Conservation (phyloP, 1,139 yeast genomes). For the Geotrichum fermentans region DNA sequence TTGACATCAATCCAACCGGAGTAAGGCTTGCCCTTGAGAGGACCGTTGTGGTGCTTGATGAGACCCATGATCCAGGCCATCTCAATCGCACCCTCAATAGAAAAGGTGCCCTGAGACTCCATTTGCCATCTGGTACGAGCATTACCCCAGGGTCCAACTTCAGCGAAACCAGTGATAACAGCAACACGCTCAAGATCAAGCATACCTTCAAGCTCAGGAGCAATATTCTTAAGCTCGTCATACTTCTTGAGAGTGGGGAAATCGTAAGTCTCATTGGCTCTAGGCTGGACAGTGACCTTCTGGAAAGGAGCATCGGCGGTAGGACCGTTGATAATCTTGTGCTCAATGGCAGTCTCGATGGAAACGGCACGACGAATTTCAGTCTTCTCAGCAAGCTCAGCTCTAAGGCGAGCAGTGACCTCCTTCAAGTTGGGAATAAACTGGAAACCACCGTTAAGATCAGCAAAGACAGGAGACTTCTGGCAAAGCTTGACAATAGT, state of each 20-base stretch:
- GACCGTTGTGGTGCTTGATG: slow-evolving; percentile 90
- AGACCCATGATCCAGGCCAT: slow-evolving; percentile 99
- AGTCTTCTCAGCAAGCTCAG: slow-evolving; percentile 75
- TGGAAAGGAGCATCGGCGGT: slow-evolving; percentile 81
- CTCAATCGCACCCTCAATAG: slow-evolving; percentile 97
- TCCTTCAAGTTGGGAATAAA: slow-evolving; percentile 88
- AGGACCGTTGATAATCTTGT: slow-evolving; percentile 86
- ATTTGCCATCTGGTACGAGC: slow-evolving; percentile 99
- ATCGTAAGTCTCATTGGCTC: slow-evolving; percentile 89
- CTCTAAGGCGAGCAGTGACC: slow-evolving; percentile 74
- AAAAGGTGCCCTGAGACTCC: slow-evolving; percentile 93
- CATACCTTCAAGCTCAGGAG: slow-evolving; percentile 79
- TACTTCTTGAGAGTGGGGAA: slow-evolving; percentile 85
- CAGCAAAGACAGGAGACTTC: slow-evolving; percentile 93
- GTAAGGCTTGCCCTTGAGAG: slow-evolving; percentile 79
- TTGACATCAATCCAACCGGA: slow-evolving; percentile 97
- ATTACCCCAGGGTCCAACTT: slow-evolving; percentile 99
- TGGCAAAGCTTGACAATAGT: slow-evolving; percentile 82
- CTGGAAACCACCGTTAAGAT: slow-evolving; percentile 97
- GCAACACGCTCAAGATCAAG: slow-evolving; percentile 85
- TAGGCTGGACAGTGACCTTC: slow-evolving; percentile 73
- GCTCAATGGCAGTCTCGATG: slow-evolving; percentile 87
- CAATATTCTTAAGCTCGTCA: slow-evolving; percentile 61
- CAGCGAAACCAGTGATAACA: slow-evolving; percentile 95
- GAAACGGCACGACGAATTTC: slow-evolving; percentile 95